Percentiles rank a stretch among this genome's conserved stretches.
phyloP scores from a whole-genome alignment of 768 basidiomycete genomes.

The Pleurotus giganteus region DNA sequence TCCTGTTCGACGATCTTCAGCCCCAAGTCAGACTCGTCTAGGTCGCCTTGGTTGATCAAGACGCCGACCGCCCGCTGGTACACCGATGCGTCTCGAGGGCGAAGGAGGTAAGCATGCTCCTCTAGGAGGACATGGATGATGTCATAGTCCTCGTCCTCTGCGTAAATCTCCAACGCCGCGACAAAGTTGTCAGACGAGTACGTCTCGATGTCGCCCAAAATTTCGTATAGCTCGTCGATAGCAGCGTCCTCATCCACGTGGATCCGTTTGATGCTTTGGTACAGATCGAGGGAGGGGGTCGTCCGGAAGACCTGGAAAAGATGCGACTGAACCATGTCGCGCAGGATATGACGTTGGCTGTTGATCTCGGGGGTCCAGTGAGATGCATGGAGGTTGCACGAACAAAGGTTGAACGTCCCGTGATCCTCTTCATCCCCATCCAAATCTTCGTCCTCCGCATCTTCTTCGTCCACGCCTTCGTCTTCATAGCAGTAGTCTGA shows the following conservation, averaged over 20 bases:
- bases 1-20: conserved; percentile 51
- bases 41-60: conserved; percentile 26
- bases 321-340: conserved; percentile 40
- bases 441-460: conserved; percentile 23
- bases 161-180: conserved; percentile 54
- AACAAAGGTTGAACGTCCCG: conserved; percentile 19
- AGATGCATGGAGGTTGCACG: conserved; percentile 35
- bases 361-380: conserved; percentile 53
- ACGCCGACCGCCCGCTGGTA: conserved; percentile 44
- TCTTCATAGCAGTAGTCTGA: conserved; percentile 13
- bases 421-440: conserved; percentile 31
- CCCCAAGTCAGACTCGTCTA: conserved; percentile 24
- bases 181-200: conserved; percentile 50
- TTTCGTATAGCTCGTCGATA: conserved; percentile 27
- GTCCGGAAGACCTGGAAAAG: conserved; percentile 48
- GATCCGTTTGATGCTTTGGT: conserved; percentile 38
- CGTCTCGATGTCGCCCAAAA: conserved; percentile 40
- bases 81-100: conserved; percentile 49
- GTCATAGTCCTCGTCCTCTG: conserved; percentile 30
- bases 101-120: conserved; percentile 52
- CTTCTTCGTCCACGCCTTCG: conserved; percentile 21
- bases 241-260: conserved; percentile 27
- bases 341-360: conserved; percentile 37
- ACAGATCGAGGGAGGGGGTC: conserved; percentile 48
- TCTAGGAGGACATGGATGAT: conserved; percentile 42